These are phyloP conservation scores for Withania somnifera DNA, from an alignment of 305 asterid species.

Conservation along the genomic window DNA sequence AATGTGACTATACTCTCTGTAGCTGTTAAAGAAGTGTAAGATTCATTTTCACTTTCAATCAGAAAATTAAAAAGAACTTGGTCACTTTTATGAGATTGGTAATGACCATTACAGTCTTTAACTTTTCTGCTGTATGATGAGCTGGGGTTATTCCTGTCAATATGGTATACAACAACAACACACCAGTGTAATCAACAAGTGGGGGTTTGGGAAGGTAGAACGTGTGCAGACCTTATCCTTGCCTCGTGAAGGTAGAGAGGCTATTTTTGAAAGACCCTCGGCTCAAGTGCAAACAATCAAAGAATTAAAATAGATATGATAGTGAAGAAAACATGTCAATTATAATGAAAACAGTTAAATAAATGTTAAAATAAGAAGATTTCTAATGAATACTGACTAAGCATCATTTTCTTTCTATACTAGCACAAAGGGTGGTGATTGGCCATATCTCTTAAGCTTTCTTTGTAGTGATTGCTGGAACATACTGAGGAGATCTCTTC, in stretches of 20 bases:
- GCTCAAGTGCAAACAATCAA: too few species aligned
- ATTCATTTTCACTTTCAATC: slow-evolving; percentile 7
- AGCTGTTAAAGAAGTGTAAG: slow-evolving; percentile 91
- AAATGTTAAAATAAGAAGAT: not conserved
- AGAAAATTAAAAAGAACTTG: not conserved
- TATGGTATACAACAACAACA: too few species aligned
- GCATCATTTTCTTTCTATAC: not conserved
- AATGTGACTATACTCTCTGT: slow-evolving; percentile 70
- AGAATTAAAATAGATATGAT: too few species aligned
- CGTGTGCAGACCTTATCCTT: too few species aligned
- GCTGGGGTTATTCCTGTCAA: not conserved
- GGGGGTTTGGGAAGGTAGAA: too few species aligned
- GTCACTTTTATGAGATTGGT: not conserved
- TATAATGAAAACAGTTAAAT: too few species aligned
- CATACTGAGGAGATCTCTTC: not conserved
- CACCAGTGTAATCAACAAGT: too few species aligned
- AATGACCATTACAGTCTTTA: not conserved
- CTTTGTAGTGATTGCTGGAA: not conserved
- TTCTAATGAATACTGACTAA: not conserved
- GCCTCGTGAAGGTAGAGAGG: too few species aligned
- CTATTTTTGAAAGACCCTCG: too few species aligned
- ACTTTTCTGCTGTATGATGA: not conserved
- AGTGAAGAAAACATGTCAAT: too few species aligned
- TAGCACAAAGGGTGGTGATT: not conserved
- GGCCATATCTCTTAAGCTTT: not conserved